Base-by-base conservation (phyloP, 2,329 filamentous ascomycete species). In the Grosmannia clavigera region DNA sequence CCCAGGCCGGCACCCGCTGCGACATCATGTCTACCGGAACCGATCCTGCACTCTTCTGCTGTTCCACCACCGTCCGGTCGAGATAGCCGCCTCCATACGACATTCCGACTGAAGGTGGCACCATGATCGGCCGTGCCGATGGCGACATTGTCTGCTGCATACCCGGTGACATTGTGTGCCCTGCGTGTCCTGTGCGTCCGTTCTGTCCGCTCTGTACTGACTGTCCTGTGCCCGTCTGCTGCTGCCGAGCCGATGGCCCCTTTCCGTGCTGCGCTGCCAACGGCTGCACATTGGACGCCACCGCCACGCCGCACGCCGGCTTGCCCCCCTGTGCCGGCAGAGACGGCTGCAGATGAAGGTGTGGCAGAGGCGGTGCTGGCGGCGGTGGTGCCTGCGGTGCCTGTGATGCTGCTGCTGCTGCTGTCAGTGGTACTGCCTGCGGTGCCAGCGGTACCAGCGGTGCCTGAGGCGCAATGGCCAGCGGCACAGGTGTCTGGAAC, bases 91-190 rank as follows among this genome's bases (percentile, higher is more conserved):
- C 60, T 46, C 61, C 61, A 33, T 58, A 55, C 19, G 60, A 50
- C 11, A 55, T 38, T 2, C 58, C 58, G n/a, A 54, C 52, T 14
- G 58, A 64, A 51, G 67, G 67, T 2, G 79, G 79, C 11, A 79
- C 81, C 72, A 79, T 78, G 54, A 72, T 68, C 7, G 55, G 55
- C 25, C 55, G 55, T 9, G 55, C 10, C 53, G 53, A 19, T 4
- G 53, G 35, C 29, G 51, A 53, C 51, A 53, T 31, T 2, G 14
- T 53, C 27, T 12, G 7, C 16, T 22, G 19, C 27, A 35, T 19
- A 14, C 27, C 27, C 25, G 51, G 48, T 9, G 29, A 31, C 29
- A 31, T 31, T 31, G 29, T 31, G 29, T 31, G 29, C 33, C 33
- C 33, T 11, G 9, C 10, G 33, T 35, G 33, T 35, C 33, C 33